Percentiles rank a stretch among this genome's conserved stretches.
Conservation (phyloP, 441 rosid genomes). For the Gossypium laxum region DNA sequence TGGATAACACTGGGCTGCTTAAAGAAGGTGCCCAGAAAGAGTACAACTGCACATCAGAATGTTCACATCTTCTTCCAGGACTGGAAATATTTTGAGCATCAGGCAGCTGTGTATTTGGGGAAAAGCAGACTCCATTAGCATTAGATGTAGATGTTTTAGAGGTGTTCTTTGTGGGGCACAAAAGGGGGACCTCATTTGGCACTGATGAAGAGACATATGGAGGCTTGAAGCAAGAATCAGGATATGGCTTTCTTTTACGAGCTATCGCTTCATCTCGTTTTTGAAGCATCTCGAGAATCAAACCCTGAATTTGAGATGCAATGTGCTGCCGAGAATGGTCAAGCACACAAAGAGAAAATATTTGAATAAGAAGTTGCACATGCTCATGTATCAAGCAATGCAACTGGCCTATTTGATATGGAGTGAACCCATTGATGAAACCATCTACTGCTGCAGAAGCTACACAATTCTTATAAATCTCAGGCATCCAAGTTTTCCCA, state of each 20-base stretch:
- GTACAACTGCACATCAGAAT: slow-evolving; percentile 18
- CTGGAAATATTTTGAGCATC: slow-evolving; percentile 21
- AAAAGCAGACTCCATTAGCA: slow-evolving; percentile 15
- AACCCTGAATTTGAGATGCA: slow-evolving; percentile 60
- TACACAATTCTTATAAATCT: slow-evolving; percentile 20
- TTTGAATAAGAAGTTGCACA: slow-evolving; percentile 82
- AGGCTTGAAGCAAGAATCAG: slow-evolving; percentile 38
- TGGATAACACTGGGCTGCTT: slow-evolving; percentile 37
- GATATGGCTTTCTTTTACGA: slow-evolving; percentile 44
- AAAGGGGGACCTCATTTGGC: slow-evolving; percentile 26
- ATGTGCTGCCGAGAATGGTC: slow-evolving; percentile 63
- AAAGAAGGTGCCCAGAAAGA: slow-evolving; percentile 42
- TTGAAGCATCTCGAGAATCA: slow-evolving; percentile 60
- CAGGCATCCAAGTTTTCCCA: slow-evolving; percentile 28
- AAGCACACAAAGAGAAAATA: slow-evolving; percentile 62
- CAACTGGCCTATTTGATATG: slow-evolving; percentile 66
- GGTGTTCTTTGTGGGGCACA: slow-evolving; percentile 16
- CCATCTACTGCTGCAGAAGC: slow-evolving; percentile 27
- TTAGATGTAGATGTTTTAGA: slow-evolving; percentile 21
- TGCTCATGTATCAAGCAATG: slow-evolving; percentile 77
- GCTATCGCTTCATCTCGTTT: slow-evolving; percentile 47
- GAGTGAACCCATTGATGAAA: slow-evolving; percentile 50
- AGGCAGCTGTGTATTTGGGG: slow-evolving; percentile 22
- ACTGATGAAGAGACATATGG: slow-evolving; percentile 39
- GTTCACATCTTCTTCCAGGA: slow-evolving; percentile 16